A percentile compares a stretch with the other conserved stretches of the same genome.
phyloP scores from a whole-genome alignment of 345 rosid species.

The Brassica incana region DNA sequence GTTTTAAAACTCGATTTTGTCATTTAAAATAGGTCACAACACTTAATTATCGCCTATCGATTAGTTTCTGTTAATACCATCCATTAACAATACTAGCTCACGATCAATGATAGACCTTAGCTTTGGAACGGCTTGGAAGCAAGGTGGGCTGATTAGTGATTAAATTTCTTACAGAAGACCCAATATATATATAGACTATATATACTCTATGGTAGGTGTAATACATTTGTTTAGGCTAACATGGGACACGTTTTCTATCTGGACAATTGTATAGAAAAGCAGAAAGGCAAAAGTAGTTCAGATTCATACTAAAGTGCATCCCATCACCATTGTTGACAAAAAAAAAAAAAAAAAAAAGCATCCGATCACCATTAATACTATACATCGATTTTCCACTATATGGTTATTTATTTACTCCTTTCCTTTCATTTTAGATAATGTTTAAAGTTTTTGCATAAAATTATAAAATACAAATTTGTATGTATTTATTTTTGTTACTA shows the following conservation, averaged over 20 bases:
- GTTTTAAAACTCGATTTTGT: too few relatives aligned
- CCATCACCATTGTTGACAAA: too few relatives aligned
- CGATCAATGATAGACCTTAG: background rate
- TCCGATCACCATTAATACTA: background rate
- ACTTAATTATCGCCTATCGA: background rate
- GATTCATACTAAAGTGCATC: constrained; percentile 23
- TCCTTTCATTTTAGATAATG: too few relatives aligned
- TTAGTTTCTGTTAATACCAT: background rate
- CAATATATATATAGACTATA: background rate
- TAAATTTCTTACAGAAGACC: background rate
- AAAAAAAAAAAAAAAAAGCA: too few relatives aligned
- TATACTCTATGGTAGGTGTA: background rate
- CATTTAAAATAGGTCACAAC: too few relatives aligned
- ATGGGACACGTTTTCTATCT: constrained; percentile 24
- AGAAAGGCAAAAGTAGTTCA: background rate
- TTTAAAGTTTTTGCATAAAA: too few relatives aligned
- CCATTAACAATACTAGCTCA: background rate
- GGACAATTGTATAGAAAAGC: constrained; percentile 2
- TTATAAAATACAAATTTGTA: too few relatives aligned
- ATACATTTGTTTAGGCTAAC: constrained; percentile 7
- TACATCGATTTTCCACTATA: background rate
- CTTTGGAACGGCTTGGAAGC: background rate
- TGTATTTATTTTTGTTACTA: too few relatives aligned
- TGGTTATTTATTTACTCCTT: background rate
- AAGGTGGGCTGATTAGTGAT: background rate